Percentiles rank a stretch among this genome's conserved stretches.
Evolutionary conservation across 2,329 filamentous ascomycete species (phyloP).

Genomic region (Lachnellula arida): DNA sequence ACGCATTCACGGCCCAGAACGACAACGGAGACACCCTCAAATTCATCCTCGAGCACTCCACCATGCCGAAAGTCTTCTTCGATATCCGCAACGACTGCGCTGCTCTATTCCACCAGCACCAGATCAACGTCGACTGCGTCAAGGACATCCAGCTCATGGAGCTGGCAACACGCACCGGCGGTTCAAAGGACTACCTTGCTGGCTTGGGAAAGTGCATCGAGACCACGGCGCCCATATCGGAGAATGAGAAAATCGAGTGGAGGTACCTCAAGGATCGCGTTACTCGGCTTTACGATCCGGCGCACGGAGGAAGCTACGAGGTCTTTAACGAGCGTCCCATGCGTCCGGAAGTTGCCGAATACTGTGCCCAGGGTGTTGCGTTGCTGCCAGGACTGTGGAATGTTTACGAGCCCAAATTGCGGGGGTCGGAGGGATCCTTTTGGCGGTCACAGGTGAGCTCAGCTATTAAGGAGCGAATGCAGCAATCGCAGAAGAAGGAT

Average conservation of each 20-base stretch:
- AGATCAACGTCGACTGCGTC: constrained; percentile 2
- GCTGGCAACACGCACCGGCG: constrained; percentile 5
- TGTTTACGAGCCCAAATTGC: no score
- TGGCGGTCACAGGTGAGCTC: no score
- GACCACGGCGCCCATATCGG: neutral
- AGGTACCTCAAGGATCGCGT: neutral
- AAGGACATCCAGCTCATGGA: constrained; percentile 14
- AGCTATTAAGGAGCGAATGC: no score
- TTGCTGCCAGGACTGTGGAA: constrained; percentile 37
- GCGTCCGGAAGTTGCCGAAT: constrained; percentile 34
- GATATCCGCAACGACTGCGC: constrained; percentile 56
- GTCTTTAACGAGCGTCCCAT: constrained; percentile 45
- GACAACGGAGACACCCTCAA: constrained; percentile 24
- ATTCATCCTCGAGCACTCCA: constrained; percentile 26
- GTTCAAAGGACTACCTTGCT: constrained; percentile 26
- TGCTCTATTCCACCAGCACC: constrained; percentile 40
- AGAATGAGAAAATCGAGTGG: constrained; percentile 5
- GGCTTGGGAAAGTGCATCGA: constrained; percentile 38
- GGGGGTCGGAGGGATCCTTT: no score
- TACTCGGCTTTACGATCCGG: constrained; percentile 16
- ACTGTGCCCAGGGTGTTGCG: constrained; percentile 44
- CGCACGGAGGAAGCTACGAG: constrained; percentile 39
- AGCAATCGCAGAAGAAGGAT: no score
- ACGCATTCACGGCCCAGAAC: constrained; percentile 28
- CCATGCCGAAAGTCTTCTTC: constrained; percentile 38